Evolutionary conservation across 768 basidiomycete genomes (phyloP).

Genomic region (Asterophora parasitica): DNA sequence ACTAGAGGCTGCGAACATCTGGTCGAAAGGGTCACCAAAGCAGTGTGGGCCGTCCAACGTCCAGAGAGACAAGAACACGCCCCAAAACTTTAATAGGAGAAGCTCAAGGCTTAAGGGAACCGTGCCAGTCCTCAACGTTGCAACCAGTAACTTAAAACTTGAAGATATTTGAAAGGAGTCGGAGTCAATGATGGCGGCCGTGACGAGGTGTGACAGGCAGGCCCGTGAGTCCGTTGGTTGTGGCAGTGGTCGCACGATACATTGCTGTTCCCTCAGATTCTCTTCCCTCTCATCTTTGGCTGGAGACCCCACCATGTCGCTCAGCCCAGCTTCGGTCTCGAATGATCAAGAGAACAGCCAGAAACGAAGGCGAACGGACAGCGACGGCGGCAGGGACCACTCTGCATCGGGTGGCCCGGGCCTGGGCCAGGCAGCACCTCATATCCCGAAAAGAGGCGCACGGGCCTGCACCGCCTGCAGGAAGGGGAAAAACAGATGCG

Average conservation of each 20-base stretch:
- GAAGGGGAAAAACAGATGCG: constrained; percentile 90
- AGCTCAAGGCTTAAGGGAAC: not conserved
- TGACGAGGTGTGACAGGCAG: constrained; percentile 13
- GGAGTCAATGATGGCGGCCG: constrained; percentile 15
- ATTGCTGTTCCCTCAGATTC: constrained; percentile 14
- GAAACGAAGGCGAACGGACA: constrained; percentile 54
- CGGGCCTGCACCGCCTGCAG: constrained; percentile 85
- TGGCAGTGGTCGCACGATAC: constrained; percentile 12
- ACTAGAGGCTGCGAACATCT: too few species aligned
- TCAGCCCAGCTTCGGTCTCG: constrained; percentile 57
- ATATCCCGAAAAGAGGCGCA: constrained; percentile 87
- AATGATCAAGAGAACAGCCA: constrained; percentile 50
- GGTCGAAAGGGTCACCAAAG: too few species aligned
- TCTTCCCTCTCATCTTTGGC: constrained; percentile 15
- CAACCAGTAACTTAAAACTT: not conserved
- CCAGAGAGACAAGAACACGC: too few species aligned
- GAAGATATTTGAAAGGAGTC: too few species aligned
- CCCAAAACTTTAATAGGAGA: too few species aligned
- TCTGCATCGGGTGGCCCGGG: constrained; percentile 29
- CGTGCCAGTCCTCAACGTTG: constrained; percentile 7
- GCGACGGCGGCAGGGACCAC: constrained; percentile 27
- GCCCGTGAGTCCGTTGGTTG: constrained; percentile 6
- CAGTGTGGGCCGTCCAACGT: too few species aligned
- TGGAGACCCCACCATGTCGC: constrained; percentile 46
- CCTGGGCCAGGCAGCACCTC: constrained; percentile 35